These are phyloP conservation scores for Meripilus lineatus DNA, from an alignment of 1,284 basidiomycete species.

Conservation along the genomic window DNA sequence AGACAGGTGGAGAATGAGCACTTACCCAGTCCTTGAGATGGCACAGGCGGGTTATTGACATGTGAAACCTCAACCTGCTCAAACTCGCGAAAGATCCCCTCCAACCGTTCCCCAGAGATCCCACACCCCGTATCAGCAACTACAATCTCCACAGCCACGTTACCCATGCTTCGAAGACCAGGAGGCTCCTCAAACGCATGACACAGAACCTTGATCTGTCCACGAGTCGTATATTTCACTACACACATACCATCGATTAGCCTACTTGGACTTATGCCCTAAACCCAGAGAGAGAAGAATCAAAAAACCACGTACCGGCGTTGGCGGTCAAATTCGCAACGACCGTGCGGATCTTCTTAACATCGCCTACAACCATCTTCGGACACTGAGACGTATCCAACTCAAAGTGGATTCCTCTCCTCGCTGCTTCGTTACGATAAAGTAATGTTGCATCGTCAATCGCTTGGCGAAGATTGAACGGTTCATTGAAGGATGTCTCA, in stretches of 20 bases:
- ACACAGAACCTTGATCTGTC: conserved; percentile 65
- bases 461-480: conserved; percentile 68
- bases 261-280: too few species aligned
- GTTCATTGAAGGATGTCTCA: conserved; percentile 79
- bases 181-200: conserved; percentile 48
- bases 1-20: not conserved
- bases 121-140: conserved; percentile 80
- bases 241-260: conserved; percentile 5
- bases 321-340: conserved; percentile 85
- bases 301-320: conserved; percentile 49
- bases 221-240: conserved; percentile 76
- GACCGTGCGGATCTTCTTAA: conserved; percentile 75
- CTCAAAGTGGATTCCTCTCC: conserved; percentile 62
- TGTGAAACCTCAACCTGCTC: conserved; percentile 66
- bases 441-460: conserved; percentile 68
- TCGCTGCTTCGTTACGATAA: conserved; percentile 64
- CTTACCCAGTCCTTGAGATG: conserved; percentile 49
- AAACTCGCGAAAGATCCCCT: conserved; percentile 83
- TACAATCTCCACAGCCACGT: conserved; percentile 66
- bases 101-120: conserved; percentile 68
- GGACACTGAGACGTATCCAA: conserved; percentile 56
- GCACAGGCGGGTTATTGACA: conserved; percentile 6
- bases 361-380: conserved; percentile 61
- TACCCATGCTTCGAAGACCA: conserved; percentile 39
- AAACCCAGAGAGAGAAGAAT: not conserved